Conservation (phyloP, 2,329 filamentous ascomycete species). For the Leptographium procerum region DNA sequence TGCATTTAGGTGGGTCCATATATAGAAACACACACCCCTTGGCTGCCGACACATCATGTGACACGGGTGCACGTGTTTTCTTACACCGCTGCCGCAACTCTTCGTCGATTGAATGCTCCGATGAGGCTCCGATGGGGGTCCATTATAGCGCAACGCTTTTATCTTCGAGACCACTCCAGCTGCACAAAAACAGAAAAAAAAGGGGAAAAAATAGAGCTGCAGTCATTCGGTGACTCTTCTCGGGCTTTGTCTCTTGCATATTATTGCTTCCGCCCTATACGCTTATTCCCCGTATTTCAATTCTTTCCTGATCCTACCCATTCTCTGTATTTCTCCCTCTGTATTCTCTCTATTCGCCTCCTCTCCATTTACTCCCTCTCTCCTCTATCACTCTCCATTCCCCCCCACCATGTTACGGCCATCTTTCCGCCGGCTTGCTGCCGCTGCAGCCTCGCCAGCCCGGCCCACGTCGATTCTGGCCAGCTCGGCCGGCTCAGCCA, state of each 20-base stretch:
- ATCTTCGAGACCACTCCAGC: no score
- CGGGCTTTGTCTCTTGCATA: no score
- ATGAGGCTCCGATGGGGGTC: conserved; percentile 4
- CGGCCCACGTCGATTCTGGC: conserved; percentile 15
- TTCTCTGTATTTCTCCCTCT: neutral
- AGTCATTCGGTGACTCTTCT: neutral
- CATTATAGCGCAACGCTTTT: neutral
- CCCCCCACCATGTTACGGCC: conserved; percentile 33
- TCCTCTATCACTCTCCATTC: neutral
- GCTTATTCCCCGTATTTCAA: neutral
- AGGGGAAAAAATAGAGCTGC: no score
- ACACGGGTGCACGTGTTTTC: neutral
- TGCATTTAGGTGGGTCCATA: neutral
- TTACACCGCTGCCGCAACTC: no score
- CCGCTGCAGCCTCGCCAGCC: conserved; percentile 4
- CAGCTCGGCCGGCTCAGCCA: neutral
- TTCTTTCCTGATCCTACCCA: neutral
- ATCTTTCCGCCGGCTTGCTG: conserved; percentile 24
- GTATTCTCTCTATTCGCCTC: neutral
- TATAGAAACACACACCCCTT: no score
- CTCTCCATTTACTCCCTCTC: no score
- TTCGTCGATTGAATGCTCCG: neutral
- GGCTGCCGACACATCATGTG: neutral
- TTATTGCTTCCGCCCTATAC: neutral
- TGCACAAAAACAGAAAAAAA: neutral